Conservation (phyloP, 352 stramenopile species). For the Saprolegnia parasitica region DNA sequence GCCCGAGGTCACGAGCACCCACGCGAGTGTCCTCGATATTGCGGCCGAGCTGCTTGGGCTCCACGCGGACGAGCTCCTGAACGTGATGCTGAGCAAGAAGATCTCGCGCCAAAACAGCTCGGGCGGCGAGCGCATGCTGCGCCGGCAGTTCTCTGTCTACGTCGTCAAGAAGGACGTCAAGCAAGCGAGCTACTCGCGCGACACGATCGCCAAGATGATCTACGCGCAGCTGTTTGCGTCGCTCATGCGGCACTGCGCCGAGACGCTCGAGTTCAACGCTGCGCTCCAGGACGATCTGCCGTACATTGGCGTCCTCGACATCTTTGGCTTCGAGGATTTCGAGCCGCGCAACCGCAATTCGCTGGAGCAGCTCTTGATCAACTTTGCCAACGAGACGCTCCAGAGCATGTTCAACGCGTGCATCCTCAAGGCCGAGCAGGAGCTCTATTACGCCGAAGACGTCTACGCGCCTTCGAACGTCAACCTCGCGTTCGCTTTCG, state of each 20-base stretch:
- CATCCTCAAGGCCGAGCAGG: slow-evolving; percentile 33
- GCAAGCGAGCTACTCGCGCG: slow-evolving; percentile 60
- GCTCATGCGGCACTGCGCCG: slow-evolving; percentile 82
- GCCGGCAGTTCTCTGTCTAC: slow-evolving; percentile 54
- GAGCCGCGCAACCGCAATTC: slow-evolving; percentile 35
- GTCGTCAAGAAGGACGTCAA: slow-evolving; percentile 32
- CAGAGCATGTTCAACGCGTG: slow-evolving; percentile 34
- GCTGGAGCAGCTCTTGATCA: slow-evolving; percentile 32
- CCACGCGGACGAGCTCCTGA: slow-evolving; percentile 49
- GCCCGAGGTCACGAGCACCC: too few relatives aligned
- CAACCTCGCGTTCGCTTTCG: slow-evolving; percentile 70
- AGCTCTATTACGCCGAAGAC: slow-evolving; percentile 32
- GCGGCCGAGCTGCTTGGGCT: slow-evolving; percentile 65
- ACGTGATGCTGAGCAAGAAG: slow-evolving; percentile 72
- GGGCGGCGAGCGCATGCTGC: too few relatives aligned
- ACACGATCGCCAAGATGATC: slow-evolving; percentile 87
- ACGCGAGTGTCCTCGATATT: background rate
- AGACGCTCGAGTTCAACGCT: slow-evolving; percentile 72
- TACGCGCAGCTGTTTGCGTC: slow-evolving; percentile 86
- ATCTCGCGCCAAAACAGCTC: slow-evolving; percentile 54
- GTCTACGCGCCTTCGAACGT: slow-evolving; percentile 45
- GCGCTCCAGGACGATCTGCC: slow-evolving; percentile 71
- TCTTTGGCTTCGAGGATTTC: slow-evolving; percentile 84
- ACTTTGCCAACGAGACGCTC: slow-evolving; percentile 32
- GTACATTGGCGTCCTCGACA: slow-evolving; percentile 84